Conservation (phyloP, 495 filamentous ascomycete species). For the Penicillium samsonianum region DNA sequence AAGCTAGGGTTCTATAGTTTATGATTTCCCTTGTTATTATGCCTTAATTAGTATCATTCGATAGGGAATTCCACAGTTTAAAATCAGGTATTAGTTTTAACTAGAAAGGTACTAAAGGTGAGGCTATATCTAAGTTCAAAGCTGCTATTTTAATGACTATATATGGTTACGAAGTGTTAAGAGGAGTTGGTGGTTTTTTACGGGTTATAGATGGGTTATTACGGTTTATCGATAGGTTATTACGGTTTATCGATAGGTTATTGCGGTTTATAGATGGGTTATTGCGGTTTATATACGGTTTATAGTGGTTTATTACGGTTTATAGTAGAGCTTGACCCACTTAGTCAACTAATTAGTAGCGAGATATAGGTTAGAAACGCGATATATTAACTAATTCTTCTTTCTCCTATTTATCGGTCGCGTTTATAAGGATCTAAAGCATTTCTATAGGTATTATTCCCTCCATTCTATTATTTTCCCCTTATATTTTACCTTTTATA, state of each 20-base stretch:
- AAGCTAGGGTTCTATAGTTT: too few relatives aligned
- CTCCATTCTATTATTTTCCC: too few relatives aligned
- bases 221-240: neutral
- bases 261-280: neutral
- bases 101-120: too few relatives aligned
- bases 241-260: neutral
- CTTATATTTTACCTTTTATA: too few relatives aligned
- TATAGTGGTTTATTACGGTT: neutral
- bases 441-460: too few relatives aligned
- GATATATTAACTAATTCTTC: conserved; percentile 1
- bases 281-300: neutral
- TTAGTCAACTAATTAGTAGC: neutral
- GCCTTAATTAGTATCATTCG: too few relatives aligned
- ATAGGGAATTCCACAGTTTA: too few relatives aligned
- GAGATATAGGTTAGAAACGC: neutral
- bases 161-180: neutral
- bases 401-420: too few relatives aligned
- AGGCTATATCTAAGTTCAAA: too few relatives aligned
- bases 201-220: neutral
- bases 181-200: neutral
- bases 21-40: too few relatives aligned
- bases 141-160: neutral
- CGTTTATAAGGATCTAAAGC: too few relatives aligned
- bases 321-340: neutral
- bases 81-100: too few relatives aligned